Percentiles rank a stretch among this genome's conserved stretches.
These are phyloP conservation scores for Candida qinlingensis DNA, from an alignment of 805 yeast genomes.

Conservation along the genomic window DNA sequence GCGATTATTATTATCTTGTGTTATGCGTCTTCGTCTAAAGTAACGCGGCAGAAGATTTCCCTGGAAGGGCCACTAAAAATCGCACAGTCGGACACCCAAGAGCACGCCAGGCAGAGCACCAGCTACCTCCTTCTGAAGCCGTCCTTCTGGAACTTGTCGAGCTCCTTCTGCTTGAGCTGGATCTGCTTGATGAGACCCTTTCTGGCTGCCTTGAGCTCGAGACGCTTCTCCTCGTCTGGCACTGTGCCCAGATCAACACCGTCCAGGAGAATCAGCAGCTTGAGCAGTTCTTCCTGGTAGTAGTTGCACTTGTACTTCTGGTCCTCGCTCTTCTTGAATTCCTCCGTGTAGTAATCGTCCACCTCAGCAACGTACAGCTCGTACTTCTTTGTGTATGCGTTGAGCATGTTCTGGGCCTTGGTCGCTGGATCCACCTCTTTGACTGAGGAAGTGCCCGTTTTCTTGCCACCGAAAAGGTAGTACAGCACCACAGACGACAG, in stretches of 20 bases:
- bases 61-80: not conserved
- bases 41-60: conserved; percentile 8
- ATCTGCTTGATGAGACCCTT: conserved; percentile 54
- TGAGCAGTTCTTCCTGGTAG: conserved; percentile 59
- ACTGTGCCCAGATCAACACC: conserved; percentile 41
- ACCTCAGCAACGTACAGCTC: conserved; percentile 2
- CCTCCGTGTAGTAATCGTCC: not conserved
- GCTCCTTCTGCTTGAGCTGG: conserved; percentile 31
- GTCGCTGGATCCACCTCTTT: not conserved
- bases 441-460: conserved; percentile 1
- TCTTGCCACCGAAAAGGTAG: not conserved
- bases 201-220: conserved; percentile 50
- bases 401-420: conserved; percentile 2
- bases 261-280: conserved; percentile 62
- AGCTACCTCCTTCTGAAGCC: not conserved
- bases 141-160: conserved; percentile 15
- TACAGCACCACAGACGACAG: conserved; percentile 11
- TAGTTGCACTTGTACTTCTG: conserved; percentile 45
- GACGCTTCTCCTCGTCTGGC: conserved; percentile 34
- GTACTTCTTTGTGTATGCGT: conserved; percentile 6
- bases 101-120: not conserved
- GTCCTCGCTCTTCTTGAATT: conserved; percentile 13
- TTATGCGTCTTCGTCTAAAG: not conserved
- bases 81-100: not conserved
- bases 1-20: not conserved